Percentiles rank a stretch among this genome's conserved stretches.
Conservation (phyloP, 1,139 yeast species). For the Zygotorulaspora mrakii region DNA sequence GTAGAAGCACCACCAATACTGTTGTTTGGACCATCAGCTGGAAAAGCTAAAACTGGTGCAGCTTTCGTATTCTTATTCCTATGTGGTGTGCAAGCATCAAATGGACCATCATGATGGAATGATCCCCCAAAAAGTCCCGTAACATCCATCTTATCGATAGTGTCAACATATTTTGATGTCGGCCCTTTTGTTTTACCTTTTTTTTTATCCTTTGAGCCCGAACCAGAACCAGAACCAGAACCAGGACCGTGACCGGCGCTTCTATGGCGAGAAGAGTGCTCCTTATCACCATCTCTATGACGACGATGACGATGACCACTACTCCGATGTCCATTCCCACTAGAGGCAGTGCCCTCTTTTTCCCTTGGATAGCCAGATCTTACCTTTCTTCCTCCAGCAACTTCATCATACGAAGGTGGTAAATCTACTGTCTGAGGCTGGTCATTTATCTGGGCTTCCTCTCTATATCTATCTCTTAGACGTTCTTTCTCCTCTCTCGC, state of each 20-base stretch:
- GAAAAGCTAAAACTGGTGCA: slow-evolving; percentile 95
- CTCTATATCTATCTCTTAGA: slow-evolving; percentile 31
- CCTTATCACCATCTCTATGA: slow-evolving; percentile 14
- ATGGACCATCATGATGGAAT: slow-evolving; percentile 98
- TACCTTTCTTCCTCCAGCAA: slow-evolving; percentile 42
- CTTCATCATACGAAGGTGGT: slow-evolving; percentile 70
- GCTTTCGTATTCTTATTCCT: slow-evolving; percentile 76
- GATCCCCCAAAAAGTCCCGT: slow-evolving; percentile 94
- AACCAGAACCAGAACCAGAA: slow-evolving; percentile 5
- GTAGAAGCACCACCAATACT: slow-evolving; percentile 61
- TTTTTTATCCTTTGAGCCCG: slow-evolving; percentile 40
- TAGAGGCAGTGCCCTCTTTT: slow-evolving; percentile 14
- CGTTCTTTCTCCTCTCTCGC: slow-evolving; percentile 36
- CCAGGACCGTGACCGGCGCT: slow-evolving; percentile 15
- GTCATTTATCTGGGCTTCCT: slow-evolving; percentile 15
- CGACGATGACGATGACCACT: slow-evolving; percentile 14
- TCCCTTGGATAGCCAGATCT: slow-evolving; percentile 24
- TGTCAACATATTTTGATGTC: slow-evolving; percentile 54
- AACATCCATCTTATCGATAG: slow-evolving; percentile 91
- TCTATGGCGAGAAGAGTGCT: slow-evolving; percentile 15
- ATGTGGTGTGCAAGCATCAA: slow-evolving; percentile 97
- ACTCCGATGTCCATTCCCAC: slow-evolving; percentile 8
- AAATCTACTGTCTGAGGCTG: slow-evolving; percentile 17
- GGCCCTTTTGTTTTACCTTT: slow-evolving; percentile 49
- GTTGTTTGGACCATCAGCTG: slow-evolving; percentile 90